These are phyloP conservation scores for Monosporozyma siamensis DNA, from an alignment of 805 yeast genomes.

Conservation along the genomic window DNA sequence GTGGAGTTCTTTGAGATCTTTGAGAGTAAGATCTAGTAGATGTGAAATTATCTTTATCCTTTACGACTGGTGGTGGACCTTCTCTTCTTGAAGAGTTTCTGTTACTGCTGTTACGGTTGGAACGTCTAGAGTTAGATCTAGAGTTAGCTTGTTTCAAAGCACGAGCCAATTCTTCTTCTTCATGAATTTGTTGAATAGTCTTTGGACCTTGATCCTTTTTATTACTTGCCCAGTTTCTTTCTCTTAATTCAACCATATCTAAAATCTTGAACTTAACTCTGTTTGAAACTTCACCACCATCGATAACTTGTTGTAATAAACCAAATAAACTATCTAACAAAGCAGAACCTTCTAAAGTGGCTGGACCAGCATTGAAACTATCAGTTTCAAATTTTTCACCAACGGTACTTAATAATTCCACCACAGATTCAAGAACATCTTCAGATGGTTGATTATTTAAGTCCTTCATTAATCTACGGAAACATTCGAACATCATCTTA, in stretches of 20 bases:
- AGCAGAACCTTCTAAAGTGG: slow-evolving; percentile 35
- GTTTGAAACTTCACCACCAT: slow-evolving; percentile 49
- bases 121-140: slow-evolving; percentile 33
- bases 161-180: slow-evolving; percentile 63
- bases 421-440: slow-evolving; percentile 81
- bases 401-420: slow-evolving; percentile 74
- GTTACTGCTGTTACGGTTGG: slow-evolving; percentile 9
- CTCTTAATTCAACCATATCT: slow-evolving; percentile 39
- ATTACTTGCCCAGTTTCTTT: slow-evolving; percentile 51
- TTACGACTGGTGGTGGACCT: slow-evolving; percentile 10
- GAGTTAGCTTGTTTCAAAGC: slow-evolving; percentile 36
- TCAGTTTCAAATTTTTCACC: slow-evolving; percentile 61
- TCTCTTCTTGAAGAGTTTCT: slow-evolving; percentile 21
- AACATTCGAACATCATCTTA: slow-evolving; percentile 66
- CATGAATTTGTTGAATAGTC: slow-evolving; percentile 83
- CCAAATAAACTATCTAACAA: slow-evolving; percentile 54
- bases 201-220: slow-evolving; percentile 79
- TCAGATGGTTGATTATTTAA: slow-evolving; percentile 60
- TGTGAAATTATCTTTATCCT: slow-evolving; percentile 22
- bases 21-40: slow-evolving; percentile 26
- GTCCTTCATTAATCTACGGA: slow-evolving; percentile 49
- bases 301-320: slow-evolving; percentile 42
- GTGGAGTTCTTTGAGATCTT: slow-evolving; percentile 20
- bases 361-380: slow-evolving; percentile 24
- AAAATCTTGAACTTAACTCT: slow-evolving; percentile 76